These are phyloP conservation scores for Fonsecaea erecta DNA, from an alignment of 2,329 filamentous ascomycete species.

Conservation along the genomic window DNA sequence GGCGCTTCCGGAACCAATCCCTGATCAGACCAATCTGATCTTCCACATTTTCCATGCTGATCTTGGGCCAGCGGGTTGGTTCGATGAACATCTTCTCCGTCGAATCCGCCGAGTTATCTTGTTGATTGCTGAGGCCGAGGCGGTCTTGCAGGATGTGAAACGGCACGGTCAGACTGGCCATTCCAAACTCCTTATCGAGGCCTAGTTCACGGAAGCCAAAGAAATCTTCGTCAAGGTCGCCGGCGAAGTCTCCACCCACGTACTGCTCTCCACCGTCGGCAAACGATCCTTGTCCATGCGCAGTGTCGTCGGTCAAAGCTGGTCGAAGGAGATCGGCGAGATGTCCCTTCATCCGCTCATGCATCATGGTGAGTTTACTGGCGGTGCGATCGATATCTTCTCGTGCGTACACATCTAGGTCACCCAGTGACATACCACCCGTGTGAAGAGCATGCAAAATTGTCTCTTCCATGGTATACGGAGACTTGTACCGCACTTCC, in stretches of 20 bases:
- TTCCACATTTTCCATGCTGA: constrained; percentile 77
- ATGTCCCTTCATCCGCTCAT: constrained; percentile 93
- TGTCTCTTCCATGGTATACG: constrained; percentile 82
- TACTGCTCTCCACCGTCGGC: constrained; percentile 98
- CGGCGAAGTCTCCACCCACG: constrained; percentile 93
- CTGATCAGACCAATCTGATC: constrained; percentile 85
- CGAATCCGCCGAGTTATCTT: constrained; percentile 21
- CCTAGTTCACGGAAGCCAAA: constrained; percentile 97
- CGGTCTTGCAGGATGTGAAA: constrained; percentile 91
- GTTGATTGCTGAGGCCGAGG: constrained; percentile 74
- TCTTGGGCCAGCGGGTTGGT: constrained; percentile 73
- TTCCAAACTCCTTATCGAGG: constrained; percentile 85
- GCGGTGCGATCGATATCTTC: constrained; percentile 90
- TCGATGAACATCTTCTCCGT: constrained; percentile 58
- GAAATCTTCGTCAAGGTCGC: constrained; percentile 97
- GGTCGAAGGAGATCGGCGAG: constrained; percentile 91
- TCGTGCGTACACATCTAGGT: constrained; percentile 82
- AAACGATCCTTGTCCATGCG: constrained; percentile 87
- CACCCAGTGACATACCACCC: constrained; percentile 79
- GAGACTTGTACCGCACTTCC: constrained; percentile 60
- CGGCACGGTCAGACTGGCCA: constrained; percentile 86
- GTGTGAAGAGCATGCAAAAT: constrained; percentile 84
- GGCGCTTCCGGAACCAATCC: constrained; percentile 87
- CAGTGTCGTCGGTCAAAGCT: constrained; percentile 77
- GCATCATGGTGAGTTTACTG: constrained; percentile 77